A percentile compares a stretch with the other conserved stretches of the same genome.
Conservation (phyloP, 1,284 basidiomycete genomes). For the Bjerkandera adusta region DNA sequence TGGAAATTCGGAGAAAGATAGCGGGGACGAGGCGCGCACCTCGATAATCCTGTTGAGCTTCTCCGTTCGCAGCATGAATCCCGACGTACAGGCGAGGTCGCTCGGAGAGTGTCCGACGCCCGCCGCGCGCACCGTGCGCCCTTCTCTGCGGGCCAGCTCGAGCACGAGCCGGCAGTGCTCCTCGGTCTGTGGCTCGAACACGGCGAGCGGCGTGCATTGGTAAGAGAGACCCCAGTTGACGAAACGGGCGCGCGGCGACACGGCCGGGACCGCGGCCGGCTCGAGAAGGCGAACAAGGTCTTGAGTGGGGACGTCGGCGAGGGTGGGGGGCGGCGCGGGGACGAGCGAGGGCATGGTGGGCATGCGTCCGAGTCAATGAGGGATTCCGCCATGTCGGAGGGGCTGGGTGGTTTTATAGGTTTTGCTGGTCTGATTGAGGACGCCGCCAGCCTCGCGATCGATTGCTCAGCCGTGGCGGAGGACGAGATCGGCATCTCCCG, state of each 20-base stretch:
- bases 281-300: constrained; percentile 48
- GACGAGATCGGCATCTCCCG: constrained; percentile 12
- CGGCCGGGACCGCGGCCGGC: constrained; percentile 49
- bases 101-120: constrained; percentile 93
- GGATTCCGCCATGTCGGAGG: too few relatives aligned
- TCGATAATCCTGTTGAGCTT: constrained; percentile 68
- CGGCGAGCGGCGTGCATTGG: constrained; percentile 57
- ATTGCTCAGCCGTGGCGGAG: constrained; percentile 29
- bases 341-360: constrained; percentile 12
- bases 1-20: constrained; percentile 14
- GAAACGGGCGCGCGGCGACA: constrained; percentile 46
- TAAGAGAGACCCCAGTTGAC: constrained; percentile 75
- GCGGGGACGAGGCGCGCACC: constrained; percentile 48
- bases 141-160: constrained; percentile 79
- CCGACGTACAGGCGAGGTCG: constrained; percentile 86
- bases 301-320: constrained; percentile 35
- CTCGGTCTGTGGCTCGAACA: constrained; percentile 79
- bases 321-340: constrained; percentile 14
- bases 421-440: constrained; percentile 24
- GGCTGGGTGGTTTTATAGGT: constrained; percentile 30
- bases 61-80: constrained; percentile 80
- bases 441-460: constrained; percentile 26
- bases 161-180: constrained; percentile 77
- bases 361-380: background rate
- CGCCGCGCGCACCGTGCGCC: constrained; percentile 74